phyloP scores from a whole-genome alignment of 2,329 filamentous ascomycete species.

The Pseudopithomyces maydicus region DNA sequence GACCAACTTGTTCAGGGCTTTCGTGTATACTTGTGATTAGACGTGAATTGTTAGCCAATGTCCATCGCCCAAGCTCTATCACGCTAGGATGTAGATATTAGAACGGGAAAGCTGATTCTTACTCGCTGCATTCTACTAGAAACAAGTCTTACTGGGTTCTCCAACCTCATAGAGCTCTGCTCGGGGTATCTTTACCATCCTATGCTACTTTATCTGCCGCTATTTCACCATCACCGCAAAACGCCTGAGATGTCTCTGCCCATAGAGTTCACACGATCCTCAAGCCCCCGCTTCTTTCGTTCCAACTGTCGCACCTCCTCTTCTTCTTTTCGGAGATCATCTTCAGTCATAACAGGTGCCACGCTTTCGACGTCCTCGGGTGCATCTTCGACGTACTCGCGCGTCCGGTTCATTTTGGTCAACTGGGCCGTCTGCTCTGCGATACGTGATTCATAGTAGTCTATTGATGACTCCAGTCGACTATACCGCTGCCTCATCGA shows the following conservation, averaged over 20 bases:
- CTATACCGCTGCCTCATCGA: slow-evolving; percentile 72
- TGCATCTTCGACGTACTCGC: slow-evolving; percentile 63
- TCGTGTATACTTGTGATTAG: no score
- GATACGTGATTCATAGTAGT: slow-evolving; percentile 80
- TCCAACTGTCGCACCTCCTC: slow-evolving; percentile 70
- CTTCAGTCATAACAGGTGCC: slow-evolving; percentile 64
- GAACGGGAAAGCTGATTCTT: no score
- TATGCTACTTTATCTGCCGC: neutral
- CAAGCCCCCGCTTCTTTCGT: slow-evolving; percentile 64
- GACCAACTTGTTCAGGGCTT: neutral
- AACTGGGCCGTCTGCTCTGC: slow-evolving; percentile 76
- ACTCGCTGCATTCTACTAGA: no score
- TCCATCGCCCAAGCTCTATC: no score
- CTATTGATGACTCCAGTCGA: slow-evolving; percentile 73
- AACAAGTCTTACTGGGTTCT: no score
- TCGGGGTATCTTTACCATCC: neutral
- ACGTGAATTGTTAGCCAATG: no score
- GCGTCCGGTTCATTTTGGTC: slow-evolving; percentile 69
- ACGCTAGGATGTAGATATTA: no score
- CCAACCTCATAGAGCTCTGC: no score
- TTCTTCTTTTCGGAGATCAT: slow-evolving; percentile 71
- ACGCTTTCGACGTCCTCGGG: slow-evolving; percentile 50
- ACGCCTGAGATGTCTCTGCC: slow-evolving; percentile 70
- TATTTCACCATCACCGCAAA: slow-evolving; percentile 43
- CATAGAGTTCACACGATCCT: slow-evolving; percentile 70